These are phyloP conservation scores for Ophiostoma perfectum DNA, from an alignment of 2,329 filamentous ascomycete species.

Conservation along the genomic window DNA sequence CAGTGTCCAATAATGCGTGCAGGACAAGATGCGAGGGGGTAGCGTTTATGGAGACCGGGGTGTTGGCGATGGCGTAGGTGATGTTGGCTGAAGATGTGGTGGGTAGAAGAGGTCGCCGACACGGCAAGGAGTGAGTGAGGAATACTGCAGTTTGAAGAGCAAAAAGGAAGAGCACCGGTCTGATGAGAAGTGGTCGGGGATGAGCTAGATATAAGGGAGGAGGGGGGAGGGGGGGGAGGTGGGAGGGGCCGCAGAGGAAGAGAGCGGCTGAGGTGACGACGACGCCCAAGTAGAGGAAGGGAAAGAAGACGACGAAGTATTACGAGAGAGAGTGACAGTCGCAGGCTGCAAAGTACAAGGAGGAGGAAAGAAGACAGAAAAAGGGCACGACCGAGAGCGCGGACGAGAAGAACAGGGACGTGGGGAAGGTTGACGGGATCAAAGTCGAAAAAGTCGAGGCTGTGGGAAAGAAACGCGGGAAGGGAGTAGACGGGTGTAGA, in stretches of 20 bases:
- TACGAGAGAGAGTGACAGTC: slow-evolving; percentile 1
- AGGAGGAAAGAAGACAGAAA: background rate
- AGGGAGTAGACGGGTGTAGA: background rate
- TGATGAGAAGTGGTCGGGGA: background rate
- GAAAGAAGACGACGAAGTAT: background rate
- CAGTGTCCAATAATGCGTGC: background rate
- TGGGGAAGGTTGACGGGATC: slow-evolving; percentile 1
- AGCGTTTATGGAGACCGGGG: background rate
- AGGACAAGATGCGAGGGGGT: background rate
- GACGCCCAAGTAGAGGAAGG: slow-evolving; percentile 6
- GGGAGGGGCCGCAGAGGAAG: background rate
- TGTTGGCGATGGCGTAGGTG: background rate
- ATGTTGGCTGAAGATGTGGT: background rate
- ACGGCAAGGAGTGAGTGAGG: background rate
- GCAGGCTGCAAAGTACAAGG: background rate
- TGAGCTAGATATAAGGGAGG: background rate
- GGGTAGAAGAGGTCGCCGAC: background rate
- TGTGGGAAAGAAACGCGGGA: background rate
- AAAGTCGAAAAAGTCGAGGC: slow-evolving; percentile 8
- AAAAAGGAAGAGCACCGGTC: background rate
- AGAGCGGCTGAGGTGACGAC: background rate
- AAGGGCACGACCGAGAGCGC: background rate
- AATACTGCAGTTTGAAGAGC: background rate
- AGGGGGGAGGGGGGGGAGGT: background rate
- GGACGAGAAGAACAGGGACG: background rate